Base-by-base conservation (phyloP, 345 rosid species). In the Eucalyptus tenuipes region DNA sequence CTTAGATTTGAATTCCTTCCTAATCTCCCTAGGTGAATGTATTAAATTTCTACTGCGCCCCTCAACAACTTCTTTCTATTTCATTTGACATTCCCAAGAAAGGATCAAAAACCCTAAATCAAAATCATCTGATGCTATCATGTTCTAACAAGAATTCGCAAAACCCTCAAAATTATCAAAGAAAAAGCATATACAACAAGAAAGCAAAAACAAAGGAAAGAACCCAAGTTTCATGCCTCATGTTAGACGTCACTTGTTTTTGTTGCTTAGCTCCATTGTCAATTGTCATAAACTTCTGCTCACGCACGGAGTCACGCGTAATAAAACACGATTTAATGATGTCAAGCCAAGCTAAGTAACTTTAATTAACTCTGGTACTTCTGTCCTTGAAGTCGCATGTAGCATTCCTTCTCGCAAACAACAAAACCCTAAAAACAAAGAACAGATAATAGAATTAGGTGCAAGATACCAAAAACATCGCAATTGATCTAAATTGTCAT, bases 1-100 rank as follows among this genome's bases (percentile, higher is more conserved):
- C 2, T 52, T 2, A 0, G 0, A 52, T 52, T 18, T 52, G 25
- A 52, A 18, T 10, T 52, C 57, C 57, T 52, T 52, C 2, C 57
- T 52, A 52, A 52, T 52, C 1, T 52, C 24, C 57, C 2, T 8
- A 20, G 2, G 57, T 1, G 24, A 20, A 52, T 24, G 0, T 52
- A 52, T 52, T 18, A 52, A 18, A 18, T 52, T 52, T 52, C 24
- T 18, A 52, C 57, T 10, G 2, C 6, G 3, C 50, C 24, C 10
- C 18, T 52, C 0, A 18, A 52, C 55, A 52, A 52, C 55, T n/a
- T 64, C 14, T 64, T n/a, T 29, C 37, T 14, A 64, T 64, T 64
- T 64, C 1, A 16, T 27, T n/a, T 18, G 82, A 20, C 82, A 75
- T 40, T 37, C 14, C 27, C 22, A 18, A 37, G 47, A 75, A 68